These are phyloP conservation scores for Psidium friedrichsthalianum DNA, from an alignment of 345 rosid species.

Conservation along the genomic window DNA sequence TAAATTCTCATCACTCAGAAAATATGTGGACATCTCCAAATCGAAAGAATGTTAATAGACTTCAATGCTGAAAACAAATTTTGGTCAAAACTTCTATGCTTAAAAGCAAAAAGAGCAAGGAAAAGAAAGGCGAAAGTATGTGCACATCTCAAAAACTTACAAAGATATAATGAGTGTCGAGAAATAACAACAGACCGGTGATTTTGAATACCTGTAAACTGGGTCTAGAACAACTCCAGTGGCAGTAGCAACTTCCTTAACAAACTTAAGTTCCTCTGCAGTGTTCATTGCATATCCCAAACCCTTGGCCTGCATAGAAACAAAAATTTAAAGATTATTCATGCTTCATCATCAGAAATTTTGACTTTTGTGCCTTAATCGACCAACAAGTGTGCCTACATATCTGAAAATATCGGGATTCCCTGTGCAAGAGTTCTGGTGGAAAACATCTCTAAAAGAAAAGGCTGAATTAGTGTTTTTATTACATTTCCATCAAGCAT, in stretches of 20 bases:
- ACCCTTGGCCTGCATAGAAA: slow-evolving; percentile 61
- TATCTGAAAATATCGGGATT: background rate
- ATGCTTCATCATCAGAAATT: background rate
- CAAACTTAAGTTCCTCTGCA: slow-evolving; percentile 66
- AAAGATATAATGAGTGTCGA: background rate
- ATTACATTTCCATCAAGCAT: background rate
- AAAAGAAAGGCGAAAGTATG: background rate
- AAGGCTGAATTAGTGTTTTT: background rate
- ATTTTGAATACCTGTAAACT: slow-evolving; percentile 62
- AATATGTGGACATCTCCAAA: background rate
- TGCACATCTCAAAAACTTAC: background rate
- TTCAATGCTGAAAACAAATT: background rate
- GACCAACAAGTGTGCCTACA: background rate
- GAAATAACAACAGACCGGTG: background rate
- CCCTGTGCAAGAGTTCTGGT: background rate
- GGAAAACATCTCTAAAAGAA: background rate
- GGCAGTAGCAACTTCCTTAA: slow-evolving; percentile 63
- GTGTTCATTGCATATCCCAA: slow-evolving; percentile 80
- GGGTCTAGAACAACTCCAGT: slow-evolving; percentile 84
- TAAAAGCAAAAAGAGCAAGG: background rate
- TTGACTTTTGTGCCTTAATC: background rate
- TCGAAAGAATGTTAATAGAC: background rate
- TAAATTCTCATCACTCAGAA: background rate
- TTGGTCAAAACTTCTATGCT: background rate
- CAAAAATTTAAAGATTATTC: background rate